Evolutionary conservation across 1,284 basidiomycete species (phyloP).

Genomic region (Testicularia cyperi): DNA sequence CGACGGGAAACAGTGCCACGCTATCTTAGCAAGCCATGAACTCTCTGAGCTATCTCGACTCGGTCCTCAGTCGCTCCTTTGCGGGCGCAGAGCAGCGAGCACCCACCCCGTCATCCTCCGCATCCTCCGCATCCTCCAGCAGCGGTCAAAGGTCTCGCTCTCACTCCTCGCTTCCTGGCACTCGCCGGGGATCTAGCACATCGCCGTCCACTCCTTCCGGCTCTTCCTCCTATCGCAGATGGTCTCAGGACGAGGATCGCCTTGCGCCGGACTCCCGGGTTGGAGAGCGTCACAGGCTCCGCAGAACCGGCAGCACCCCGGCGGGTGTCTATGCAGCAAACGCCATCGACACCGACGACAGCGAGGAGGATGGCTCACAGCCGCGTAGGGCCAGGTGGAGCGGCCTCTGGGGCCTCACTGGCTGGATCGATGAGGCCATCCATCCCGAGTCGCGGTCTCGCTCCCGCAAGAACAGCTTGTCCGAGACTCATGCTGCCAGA

Average conservation of each 20-base stretch:
- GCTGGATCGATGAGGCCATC: slow-evolving; percentile 36
- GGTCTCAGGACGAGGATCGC: slow-evolving; percentile 14
- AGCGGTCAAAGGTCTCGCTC: slow-evolving; percentile 24
- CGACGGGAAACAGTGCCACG: no score
- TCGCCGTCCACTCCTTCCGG: slow-evolving; percentile 6
- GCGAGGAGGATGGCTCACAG: slow-evolving; percentile 9
- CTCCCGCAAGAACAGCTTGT: slow-evolving; percentile 22
- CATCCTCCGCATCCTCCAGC: no score
- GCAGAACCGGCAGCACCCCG: slow-evolving; percentile 29
- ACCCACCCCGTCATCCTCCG: slow-evolving; percentile 10
- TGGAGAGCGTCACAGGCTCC: slow-evolving; percentile 13
- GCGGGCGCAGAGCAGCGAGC: slow-evolving; percentile 11
- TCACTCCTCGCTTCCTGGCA: slow-evolving; percentile 28
- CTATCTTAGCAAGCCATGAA: no score
- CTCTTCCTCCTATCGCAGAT: slow-evolving; percentile 24
- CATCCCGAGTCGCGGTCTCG: slow-evolving; percentile 11
- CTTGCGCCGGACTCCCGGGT: neutral
- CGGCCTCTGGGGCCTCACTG: slow-evolving; percentile 29
- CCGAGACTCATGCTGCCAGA: slow-evolving; percentile 5
- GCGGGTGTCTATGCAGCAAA: slow-evolving; percentile 8
- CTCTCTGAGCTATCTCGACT: slow-evolving; percentile 51
- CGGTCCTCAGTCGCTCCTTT: slow-evolving; percentile 46
- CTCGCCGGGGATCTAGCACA: slow-evolving; percentile 21
- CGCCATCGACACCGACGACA: slow-evolving; percentile 21
- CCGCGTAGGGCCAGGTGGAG: slow-evolving; percentile 18